Evolutionary conservation across 768 basidiomycete genomes (phyloP).

Genomic region (Panus rudis): DNA sequence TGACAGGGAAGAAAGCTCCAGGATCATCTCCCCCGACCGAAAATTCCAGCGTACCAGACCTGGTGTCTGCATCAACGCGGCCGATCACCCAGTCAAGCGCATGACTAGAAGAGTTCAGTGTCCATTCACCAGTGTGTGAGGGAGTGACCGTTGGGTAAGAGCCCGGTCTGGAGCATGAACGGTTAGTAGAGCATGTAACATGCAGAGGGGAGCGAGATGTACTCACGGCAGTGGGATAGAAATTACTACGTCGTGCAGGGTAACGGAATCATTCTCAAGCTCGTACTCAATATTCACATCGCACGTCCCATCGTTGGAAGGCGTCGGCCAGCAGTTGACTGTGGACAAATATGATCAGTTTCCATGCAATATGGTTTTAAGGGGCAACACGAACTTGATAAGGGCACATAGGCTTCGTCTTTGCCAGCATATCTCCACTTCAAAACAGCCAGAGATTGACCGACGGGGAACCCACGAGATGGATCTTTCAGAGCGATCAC

Average conservation of each 20-base stretch:
- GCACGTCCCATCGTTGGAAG: constrained; percentile 84
- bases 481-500: constrained; percentile 81
- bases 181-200: neutral
- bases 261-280: constrained; percentile 77
- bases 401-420: constrained; percentile 86
- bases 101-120: constrained; percentile 72
- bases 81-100: constrained; percentile 84
- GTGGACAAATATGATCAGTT: neutral
- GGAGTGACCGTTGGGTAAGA: constrained; percentile 81
- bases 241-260: constrained; percentile 79
- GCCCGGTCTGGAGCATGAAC: constrained; percentile 51
- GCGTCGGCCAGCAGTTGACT: constrained; percentile 98
- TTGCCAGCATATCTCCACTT: constrained; percentile 90
- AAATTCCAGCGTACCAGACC: constrained; percentile 88
- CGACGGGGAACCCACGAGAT: constrained; percentile 77
- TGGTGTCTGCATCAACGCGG: constrained; percentile 51
- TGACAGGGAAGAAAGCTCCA: constrained; percentile 88
- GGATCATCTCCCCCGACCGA: constrained; percentile 78
- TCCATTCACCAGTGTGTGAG: constrained; percentile 75
- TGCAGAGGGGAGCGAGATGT: neutral
- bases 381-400: constrained; percentile 63
- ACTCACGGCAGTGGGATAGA: constrained; percentile 91
- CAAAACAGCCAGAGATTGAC: constrained; percentile 78
- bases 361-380: neutral
- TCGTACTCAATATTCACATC: constrained; percentile 98